phyloP scores from a whole-genome alignment of 371 early-diverging fungal genomes.

The Apophysomyces elegans region DNA sequence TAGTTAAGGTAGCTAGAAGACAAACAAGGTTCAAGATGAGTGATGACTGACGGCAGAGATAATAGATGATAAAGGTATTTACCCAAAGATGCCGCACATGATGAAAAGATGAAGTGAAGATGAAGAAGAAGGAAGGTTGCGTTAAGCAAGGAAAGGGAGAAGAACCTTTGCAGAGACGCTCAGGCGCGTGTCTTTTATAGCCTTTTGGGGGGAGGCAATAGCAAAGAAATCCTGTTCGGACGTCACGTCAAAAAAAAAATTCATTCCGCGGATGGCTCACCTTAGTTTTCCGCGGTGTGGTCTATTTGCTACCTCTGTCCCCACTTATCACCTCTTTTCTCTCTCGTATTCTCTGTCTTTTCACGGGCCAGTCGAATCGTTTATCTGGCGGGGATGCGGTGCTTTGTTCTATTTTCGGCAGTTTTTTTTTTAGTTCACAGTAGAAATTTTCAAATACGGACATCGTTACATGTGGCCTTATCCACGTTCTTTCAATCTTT shows the following conservation, averaged over 20 bases:
- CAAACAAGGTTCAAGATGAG: neutral
- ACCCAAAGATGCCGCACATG: slow-evolving; percentile 98
- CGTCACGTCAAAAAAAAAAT: slow-evolving; percentile 2
- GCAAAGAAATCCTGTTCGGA: slow-evolving; percentile 3
- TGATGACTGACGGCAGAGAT: neutral
- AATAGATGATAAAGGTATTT: slow-evolving; percentile 4
- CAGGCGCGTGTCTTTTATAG: slow-evolving; percentile 11
- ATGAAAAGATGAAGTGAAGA: slow-evolving; percentile 16
- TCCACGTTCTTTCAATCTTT: slow-evolving; percentile 4
- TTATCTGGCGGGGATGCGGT: slow-evolving; percentile 2
- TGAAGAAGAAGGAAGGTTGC: slow-evolving; percentile 7
- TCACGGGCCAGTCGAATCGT: neutral
- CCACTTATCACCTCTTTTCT: neutral
- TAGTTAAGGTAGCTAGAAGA: slow-evolving; percentile 75
- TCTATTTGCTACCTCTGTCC: neutral
- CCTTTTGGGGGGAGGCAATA: neutral
- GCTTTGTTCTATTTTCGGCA: slow-evolving; percentile 8
- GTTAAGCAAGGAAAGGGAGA: slow-evolving; percentile 15
- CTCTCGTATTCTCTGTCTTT: neutral
- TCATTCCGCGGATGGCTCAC: slow-evolving; percentile 6
- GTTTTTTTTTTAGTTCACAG: slow-evolving; percentile 1
- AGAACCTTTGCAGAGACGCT: slow-evolving; percentile 10
- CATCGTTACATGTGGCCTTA: slow-evolving; percentile 8
- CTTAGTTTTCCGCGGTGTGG: neutral
- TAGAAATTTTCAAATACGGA: slow-evolving; percentile 8